Evolutionary conservation across 768 basidiomycete species (phyloP).

Genomic region (Hygrocybe punicea): DNA sequence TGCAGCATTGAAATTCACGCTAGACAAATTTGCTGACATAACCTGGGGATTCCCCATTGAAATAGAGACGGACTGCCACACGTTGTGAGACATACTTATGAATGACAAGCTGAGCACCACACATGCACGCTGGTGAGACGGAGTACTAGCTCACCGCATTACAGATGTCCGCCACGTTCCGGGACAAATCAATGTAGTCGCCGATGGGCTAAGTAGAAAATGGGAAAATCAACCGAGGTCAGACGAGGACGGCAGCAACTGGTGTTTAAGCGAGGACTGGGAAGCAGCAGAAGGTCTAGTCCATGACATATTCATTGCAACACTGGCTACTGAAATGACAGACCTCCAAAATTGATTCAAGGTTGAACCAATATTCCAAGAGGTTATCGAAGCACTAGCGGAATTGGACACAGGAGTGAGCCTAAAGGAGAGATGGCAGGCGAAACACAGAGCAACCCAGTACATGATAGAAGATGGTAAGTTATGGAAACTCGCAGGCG

Average conservation of each 20-base stretch:
- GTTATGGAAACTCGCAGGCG: constrained; percentile 25
- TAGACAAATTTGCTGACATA: constrained; percentile 27
- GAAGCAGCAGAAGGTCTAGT: constrained; percentile 16
- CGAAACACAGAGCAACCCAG: no score
- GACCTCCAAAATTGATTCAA: no score
- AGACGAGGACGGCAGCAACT: constrained; percentile 28
- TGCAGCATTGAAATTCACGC: constrained; percentile 33
- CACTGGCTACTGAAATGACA: no score
- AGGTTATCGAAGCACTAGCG: no score
- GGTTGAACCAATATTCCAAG: no score
- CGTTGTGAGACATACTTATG: constrained; percentile 29
- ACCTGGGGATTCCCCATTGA: constrained; percentile 31
- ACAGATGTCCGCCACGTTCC: constrained; percentile 26
- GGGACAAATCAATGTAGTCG: no score
- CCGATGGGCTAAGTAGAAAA: no score
- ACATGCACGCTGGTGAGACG: background rate
- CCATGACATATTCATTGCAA: constrained; percentile 4
- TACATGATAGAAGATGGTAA: background rate
- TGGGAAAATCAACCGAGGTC: constrained; percentile 14
- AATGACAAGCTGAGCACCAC: constrained; percentile 1
- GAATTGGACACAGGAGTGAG: no score
- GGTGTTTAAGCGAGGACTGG: constrained; percentile 32
- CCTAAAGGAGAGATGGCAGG: no score
- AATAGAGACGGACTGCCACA: constrained; percentile 38
- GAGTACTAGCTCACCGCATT: constrained; percentile 14